Conservation (phyloP, 23 red algal species). For the Gracilaria gracilis region DNA sequence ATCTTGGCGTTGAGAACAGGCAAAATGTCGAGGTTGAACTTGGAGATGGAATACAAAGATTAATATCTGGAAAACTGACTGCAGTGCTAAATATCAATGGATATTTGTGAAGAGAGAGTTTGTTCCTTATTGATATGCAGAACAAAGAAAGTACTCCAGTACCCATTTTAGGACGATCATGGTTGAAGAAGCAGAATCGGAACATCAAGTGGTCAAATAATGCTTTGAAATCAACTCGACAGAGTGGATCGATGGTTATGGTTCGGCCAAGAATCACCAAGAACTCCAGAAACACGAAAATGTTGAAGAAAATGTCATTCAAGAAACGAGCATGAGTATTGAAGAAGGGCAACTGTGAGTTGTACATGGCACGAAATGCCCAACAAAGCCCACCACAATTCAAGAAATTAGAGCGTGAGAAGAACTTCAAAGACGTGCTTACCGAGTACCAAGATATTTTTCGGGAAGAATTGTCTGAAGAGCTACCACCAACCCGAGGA, state of each 20-base stretch:
- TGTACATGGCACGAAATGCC: slow-evolving; percentile 32
- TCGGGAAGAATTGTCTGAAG: slow-evolving; percentile 1
- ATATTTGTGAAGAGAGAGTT: not conserved
- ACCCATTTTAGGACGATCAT: slow-evolving; percentile 14
- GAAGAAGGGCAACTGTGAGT: slow-evolving; percentile 30
- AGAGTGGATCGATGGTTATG: no score
- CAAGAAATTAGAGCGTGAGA: not conserved
- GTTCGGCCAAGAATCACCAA: no score
- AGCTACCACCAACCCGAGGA: not conserved
- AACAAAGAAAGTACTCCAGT: not conserved
- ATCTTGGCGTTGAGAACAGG: not conserved
- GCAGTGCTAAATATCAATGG: not conserved
- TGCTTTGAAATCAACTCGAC: no score
- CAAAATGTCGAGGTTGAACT: slow-evolving; percentile 18
- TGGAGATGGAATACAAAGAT: not conserved
- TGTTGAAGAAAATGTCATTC: slow-evolving; percentile 35
- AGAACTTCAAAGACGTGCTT: slow-evolving; percentile 16
- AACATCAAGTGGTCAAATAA: slow-evolving; percentile 4
- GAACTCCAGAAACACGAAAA: slow-evolving; percentile 3
- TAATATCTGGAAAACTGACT: not conserved
- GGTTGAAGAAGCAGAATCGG: slow-evolving; percentile 10
- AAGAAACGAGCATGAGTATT: slow-evolving; percentile 9
- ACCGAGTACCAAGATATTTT: slow-evolving; percentile 12
- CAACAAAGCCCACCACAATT: not conserved
- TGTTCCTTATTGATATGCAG: not conserved